Percentiles rank a stretch among this genome's conserved stretches.
phyloP scores from a whole-genome alignment of 345 rosid species.

The Populus deltoides region DNA sequence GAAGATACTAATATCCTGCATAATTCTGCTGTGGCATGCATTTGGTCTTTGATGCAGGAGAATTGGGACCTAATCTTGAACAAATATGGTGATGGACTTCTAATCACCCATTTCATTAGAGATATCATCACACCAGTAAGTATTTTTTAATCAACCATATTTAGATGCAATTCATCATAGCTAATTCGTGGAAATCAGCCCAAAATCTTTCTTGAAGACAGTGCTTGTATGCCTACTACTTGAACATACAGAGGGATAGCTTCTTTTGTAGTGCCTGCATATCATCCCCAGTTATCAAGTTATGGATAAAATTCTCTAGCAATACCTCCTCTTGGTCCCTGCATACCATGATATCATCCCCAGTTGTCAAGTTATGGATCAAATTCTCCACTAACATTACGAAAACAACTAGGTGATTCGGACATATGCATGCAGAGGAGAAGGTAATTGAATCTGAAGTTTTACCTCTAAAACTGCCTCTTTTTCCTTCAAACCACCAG shows the following conservation, averaged over 20 bases:
- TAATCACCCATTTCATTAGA: conserved; percentile 24
- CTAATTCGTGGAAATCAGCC: neutral
- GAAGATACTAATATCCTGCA: too few species aligned
- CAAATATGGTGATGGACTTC: conserved; percentile 35
- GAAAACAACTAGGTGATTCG: neutral
- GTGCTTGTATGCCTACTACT: neutral
- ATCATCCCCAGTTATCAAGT: neutral
- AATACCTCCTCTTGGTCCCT: neutral
- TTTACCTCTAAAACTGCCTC: neutral
- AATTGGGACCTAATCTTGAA: conserved; percentile 38
- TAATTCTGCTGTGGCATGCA: neutral
- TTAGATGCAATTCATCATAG: neutral
- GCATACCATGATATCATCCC: neutral
- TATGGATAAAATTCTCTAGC: neutral
- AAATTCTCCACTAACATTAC: neutral
- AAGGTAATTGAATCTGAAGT: neutral
- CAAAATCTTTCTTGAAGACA: neutral
- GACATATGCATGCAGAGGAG: neutral
- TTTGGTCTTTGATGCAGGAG: conserved; percentile 30
- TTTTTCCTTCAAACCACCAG: too few species aligned
- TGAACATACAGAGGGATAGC: neutral
- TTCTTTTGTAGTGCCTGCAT: neutral
- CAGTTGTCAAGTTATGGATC: neutral
- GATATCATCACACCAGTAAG: conserved; percentile 36
- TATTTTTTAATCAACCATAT: neutral